phyloP scores from a whole-genome alignment of 352 stramenopile genomes.

The Phytophthora fragariae region DNA sequence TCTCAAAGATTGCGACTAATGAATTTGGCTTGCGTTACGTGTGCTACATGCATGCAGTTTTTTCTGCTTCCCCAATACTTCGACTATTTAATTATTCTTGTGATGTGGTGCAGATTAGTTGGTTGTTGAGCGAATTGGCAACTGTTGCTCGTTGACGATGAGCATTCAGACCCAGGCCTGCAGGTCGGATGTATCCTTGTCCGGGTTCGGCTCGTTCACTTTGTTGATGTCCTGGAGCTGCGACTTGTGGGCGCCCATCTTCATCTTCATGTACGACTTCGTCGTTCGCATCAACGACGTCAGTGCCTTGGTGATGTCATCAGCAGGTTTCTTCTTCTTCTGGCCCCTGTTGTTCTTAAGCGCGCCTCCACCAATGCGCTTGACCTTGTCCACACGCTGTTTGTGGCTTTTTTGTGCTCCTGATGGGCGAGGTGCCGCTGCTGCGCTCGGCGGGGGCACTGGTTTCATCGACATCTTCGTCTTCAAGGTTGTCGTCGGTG shows the following conservation, averaged over 20 bases:
- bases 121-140: not conserved
- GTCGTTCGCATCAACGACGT: not conserved
- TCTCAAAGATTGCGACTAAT: not conserved
- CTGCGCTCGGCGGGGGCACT: not conserved
- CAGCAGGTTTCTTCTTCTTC: not conserved
- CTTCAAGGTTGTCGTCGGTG: not conserved
- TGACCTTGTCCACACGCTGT: not conserved
- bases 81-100: not conserved
- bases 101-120: not conserved
- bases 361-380: not conserved
- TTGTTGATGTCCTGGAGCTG: not conserved
- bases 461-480: not conserved
- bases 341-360: not conserved
- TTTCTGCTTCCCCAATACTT: not conserved
- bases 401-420: not conserved
- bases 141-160: not conserved
- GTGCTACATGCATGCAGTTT: not conserved
- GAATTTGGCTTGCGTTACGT: not conserved
- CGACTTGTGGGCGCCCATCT: not conserved
- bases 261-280: not conserved
- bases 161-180: not conserved
- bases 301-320: not conserved
- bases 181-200: not conserved
- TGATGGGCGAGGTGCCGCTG: not conserved
- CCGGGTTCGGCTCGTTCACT: not conserved